Conservation (phyloP, 495 filamentous ascomycete species). For the Hypoxylon trugodes region DNA sequence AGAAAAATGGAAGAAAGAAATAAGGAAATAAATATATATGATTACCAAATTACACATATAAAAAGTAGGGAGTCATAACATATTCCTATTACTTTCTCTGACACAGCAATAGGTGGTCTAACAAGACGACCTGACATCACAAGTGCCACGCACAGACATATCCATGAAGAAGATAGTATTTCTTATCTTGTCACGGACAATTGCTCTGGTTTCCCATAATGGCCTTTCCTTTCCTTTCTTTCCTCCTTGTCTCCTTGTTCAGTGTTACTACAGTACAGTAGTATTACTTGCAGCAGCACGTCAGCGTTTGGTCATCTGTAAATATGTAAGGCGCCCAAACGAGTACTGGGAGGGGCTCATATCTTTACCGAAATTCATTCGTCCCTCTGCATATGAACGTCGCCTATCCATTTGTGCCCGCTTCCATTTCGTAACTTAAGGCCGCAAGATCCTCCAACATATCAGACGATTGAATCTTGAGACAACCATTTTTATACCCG, state of each 20-base stretch:
- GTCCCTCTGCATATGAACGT: background rate
- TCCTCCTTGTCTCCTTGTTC: too few species aligned
- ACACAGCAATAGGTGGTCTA: background rate
- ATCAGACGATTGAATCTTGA: background rate
- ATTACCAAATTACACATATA: too few species aligned
- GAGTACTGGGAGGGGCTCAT: background rate
- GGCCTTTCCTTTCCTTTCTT: constrained; percentile 6
- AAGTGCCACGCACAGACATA: background rate
- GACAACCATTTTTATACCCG: background rate
- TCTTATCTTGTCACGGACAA: background rate
- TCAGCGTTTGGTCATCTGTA: constrained; percentile 31
- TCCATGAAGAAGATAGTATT: too few species aligned
- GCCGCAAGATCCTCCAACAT: background rate
- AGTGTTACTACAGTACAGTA: background rate
- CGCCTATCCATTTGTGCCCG: background rate
- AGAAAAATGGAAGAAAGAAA: too few species aligned
- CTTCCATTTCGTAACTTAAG: background rate
- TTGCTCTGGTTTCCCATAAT: constrained; percentile 5
- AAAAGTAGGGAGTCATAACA: too few species aligned
- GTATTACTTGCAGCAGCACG: constrained; percentile 40
- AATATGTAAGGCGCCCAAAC: constrained; percentile 4
- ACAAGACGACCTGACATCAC: constrained; percentile 35
- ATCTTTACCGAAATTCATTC: background rate
- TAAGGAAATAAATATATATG: too few species aligned
- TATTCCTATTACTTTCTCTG: too few species aligned